phyloP scores from a whole-genome alignment of 2,329 filamentous ascomycete species.

The Claviceps quebecensis region DNA sequence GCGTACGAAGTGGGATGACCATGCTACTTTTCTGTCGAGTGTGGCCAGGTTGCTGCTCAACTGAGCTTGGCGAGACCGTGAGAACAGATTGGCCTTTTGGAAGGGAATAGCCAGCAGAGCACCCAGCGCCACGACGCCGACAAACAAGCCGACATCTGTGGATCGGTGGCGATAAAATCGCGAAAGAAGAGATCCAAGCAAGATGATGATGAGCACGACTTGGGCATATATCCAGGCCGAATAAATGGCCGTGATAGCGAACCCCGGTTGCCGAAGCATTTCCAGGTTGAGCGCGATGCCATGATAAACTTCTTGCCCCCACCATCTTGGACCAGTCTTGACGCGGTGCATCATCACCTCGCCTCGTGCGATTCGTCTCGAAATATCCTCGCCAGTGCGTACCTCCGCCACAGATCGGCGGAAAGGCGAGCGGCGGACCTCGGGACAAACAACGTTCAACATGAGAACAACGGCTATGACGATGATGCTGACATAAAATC shows the following conservation, averaged over 20 bases:
- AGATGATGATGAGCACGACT: slow-evolving; percentile 56
- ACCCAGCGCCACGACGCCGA: slow-evolving; percentile 52
- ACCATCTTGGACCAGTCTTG: slow-evolving; percentile 59
- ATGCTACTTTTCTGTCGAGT: slow-evolving; percentile 46
- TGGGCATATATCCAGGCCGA: slow-evolving; percentile 68
- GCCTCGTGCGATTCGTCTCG: slow-evolving; percentile 49
- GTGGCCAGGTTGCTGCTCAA: slow-evolving; percentile 54
- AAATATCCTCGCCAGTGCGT: slow-evolving; percentile 35
- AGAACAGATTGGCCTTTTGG: slow-evolving; percentile 57
- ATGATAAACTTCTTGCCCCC: slow-evolving; percentile 63
- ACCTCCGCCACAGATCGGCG: slow-evolving; percentile 55
- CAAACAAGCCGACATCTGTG: slow-evolving; percentile 51
- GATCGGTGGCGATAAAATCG: slow-evolving; percentile 51
- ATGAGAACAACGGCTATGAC: slow-evolving; percentile 50
- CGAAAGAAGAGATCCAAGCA: slow-evolving; percentile 59
- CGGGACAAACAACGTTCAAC: slow-evolving; percentile 57
- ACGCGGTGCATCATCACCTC: slow-evolving; percentile 66
- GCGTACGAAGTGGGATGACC: slow-evolving; percentile 60
- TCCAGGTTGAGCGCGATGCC: slow-evolving; percentile 50
- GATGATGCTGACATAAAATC: slow-evolving; percentile 60
- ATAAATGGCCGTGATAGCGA: slow-evolving; percentile 58
- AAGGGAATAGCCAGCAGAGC: slow-evolving; percentile 58
- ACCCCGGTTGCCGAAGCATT: slow-evolving; percentile 64
- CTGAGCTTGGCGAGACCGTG: slow-evolving; percentile 44
- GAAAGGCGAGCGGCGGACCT: slow-evolving; percentile 56